phyloP scores from a whole-genome alignment of 352 stramenopile genomes.

The Phytophthora rubi region DNA sequence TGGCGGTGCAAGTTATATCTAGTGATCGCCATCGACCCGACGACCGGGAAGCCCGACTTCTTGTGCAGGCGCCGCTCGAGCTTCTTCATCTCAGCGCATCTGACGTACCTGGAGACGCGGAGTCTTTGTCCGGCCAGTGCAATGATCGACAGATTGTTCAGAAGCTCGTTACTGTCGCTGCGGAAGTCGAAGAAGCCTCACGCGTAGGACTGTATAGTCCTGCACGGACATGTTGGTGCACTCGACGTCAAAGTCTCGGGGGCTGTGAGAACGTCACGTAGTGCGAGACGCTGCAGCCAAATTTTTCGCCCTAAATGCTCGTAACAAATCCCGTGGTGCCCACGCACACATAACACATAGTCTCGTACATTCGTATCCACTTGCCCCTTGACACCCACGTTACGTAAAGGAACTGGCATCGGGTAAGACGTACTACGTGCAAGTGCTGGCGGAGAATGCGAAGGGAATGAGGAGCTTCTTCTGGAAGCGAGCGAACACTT shows the following conservation, averaged over 20 bases:
- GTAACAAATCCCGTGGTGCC: slow-evolving; percentile 34
- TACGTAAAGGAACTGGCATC: slow-evolving; percentile 52
- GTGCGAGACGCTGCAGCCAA: slow-evolving; percentile 46
- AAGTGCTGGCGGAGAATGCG: slow-evolving; percentile 84
- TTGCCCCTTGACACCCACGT: slow-evolving; percentile 66
- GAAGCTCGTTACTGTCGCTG: slow-evolving; percentile 43
- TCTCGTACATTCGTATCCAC: slow-evolving; percentile 51
- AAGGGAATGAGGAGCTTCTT: slow-evolving; percentile 79
- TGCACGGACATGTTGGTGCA: slow-evolving; percentile 60
- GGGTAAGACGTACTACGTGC: slow-evolving; percentile 80
- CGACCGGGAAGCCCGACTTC: slow-evolving; percentile 33
- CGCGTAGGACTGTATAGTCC: slow-evolving; percentile 56
- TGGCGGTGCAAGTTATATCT: background rate
- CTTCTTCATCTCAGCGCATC: slow-evolving; percentile 74
- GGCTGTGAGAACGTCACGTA: slow-evolving; percentile 44
- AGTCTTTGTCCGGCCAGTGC: slow-evolving; percentile 55
- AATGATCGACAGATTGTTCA: slow-evolving; percentile 49
- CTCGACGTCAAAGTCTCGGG: slow-evolving; percentile 62
- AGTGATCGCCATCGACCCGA: slow-evolving; percentile 26
- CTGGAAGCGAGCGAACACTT: slow-evolving; percentile 58
- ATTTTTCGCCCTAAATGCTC: slow-evolving; percentile 21
- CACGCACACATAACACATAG: slow-evolving; percentile 46
- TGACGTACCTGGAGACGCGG: slow-evolving; percentile 34
- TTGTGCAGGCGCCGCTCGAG: slow-evolving; percentile 56
- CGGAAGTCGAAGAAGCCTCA: slow-evolving; percentile 51